Percentiles rank a stretch among this genome's conserved stretches.
Conservation (phyloP, 2,329 filamentous ascomycete species). For the Arthroderma sp. region DNA sequence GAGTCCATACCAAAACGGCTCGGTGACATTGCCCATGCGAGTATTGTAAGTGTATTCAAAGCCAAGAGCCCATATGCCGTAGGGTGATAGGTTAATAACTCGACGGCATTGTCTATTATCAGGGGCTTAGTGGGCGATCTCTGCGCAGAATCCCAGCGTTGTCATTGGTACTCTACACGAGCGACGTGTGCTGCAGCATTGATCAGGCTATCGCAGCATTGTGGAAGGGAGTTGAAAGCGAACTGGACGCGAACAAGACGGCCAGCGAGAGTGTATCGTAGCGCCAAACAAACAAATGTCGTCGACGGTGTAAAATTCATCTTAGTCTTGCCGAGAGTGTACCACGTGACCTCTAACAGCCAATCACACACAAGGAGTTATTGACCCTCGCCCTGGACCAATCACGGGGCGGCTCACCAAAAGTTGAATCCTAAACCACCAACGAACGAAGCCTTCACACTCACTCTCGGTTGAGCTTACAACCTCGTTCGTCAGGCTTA, state of each 20-base stretch:
- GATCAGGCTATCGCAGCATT: constrained; percentile 28
- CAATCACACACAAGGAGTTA: constrained; percentile 10
- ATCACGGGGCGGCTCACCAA: constrained; percentile 8
- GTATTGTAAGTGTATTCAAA: constrained; percentile 15
- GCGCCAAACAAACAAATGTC: background rate
- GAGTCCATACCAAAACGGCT: constrained; percentile 18
- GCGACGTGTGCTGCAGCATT: constrained; percentile 20
- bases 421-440: constrained; percentile 2
- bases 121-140: constrained; percentile 30
- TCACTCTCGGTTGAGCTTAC: constrained; percentile 15
- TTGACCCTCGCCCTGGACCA: constrained; percentile 7
- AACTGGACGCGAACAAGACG: constrained; percentile 15
- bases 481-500: background rate
- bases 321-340: background rate
- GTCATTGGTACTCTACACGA: constrained; percentile 29
- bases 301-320: too few species aligned
- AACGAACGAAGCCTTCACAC: constrained; percentile 5
- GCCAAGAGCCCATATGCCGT: background rate
- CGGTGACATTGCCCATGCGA: constrained; percentile 16
- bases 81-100: constrained; percentile 7
- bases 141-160: constrained; percentile 30
- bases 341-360: constrained; percentile 6
- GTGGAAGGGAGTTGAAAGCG: constrained; percentile 22
- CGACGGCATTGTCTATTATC: background rate
- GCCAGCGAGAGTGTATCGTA: background rate